Evolutionary conservation across 805 yeast species (phyloP), one percentile per base, ranked within the genome.

Genomic region (Schizosaccharomyces cryophilus): DNA sequence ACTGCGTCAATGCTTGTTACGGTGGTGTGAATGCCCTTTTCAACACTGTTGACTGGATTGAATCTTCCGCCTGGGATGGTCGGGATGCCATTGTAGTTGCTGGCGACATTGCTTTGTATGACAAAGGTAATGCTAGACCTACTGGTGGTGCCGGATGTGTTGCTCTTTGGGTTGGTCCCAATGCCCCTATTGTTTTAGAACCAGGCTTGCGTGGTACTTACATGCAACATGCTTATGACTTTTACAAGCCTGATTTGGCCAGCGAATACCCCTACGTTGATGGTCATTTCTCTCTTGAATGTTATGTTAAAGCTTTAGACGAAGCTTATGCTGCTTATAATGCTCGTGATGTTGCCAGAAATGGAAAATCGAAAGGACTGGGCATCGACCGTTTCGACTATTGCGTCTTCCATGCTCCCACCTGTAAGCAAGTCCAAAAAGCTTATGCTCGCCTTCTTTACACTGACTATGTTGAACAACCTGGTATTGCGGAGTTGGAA

Each of bases 71-170:
- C 55, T 93, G 98, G 98, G 98, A 93, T 70, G 98, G 98, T 65
- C 82, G 97, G 73, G 88, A 90, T 69, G 97, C 97, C 62, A 80
- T 93, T 68, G 98, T 90, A 62, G 95, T 90, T 26, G 83, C 93
- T 71, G 97, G 96, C 74, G 98, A 93, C 74, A 93, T 93, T 73
- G 98, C 98, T 70, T 83, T 93, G 67, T 93, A 93, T 74, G 88
- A 89, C 68, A 81, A 89, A 75, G 98, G 98, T 72, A 84, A 95
- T 47, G 98, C 98, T 62, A 84, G 98, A 79, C 98, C 98, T 70
- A 93, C 98, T 61, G 98, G 98, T 73, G 98, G 98, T 77, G 96
- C 95, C 61, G 98, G 98, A 71, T 79, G 94, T 59, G 94, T 90
- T 63, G 98, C 98, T 55, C 68, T 93, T 70, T 81, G 85, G 71